Base-by-base conservation (phyloP, 169 alveolate species). In the Plasmodium coatneyi region DNA sequence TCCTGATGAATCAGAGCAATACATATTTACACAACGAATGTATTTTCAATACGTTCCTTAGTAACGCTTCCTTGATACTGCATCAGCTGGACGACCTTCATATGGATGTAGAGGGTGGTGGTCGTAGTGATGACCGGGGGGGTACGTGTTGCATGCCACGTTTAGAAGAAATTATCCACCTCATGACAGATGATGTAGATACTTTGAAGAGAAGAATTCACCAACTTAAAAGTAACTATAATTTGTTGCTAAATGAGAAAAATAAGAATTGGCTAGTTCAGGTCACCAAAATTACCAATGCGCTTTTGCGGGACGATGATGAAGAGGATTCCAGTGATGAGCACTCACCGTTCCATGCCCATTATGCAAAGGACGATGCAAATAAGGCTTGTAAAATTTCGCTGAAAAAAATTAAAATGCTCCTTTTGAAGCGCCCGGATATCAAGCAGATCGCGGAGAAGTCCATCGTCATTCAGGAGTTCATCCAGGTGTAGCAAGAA, bases 251-350 rank as follows among this genome's bases (percentile, higher is more conserved):
- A 74, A 22, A 66, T 66, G 34, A 79, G 14, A 41, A 79, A 16
- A 89, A 89, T 60, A 89, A 89, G 30, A 89, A 89, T 56, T 89
- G 94, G 94, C 30, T 89, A 36, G 41, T 19, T 56, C 87, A 79
- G 25, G 94, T 89, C 52, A 89, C 94, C 14, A 79, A 80, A 78
- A 39, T 89, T 14, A 72, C 94, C 16, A 89, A 41, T 34, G 80
- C 83, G 1, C 71, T 89, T 16, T 66, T 89, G 41, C 80, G 56
- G 19, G 94, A 79, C 14, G 72, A 79, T 25, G 70, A 74, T 46
- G 94, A 89, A 32, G 94, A 89, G 43, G 72, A 79, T 25, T 78
- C 87, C 71, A 79, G 81, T 79, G 84, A 89, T 49, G 94, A 89
- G 30, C 1, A 39, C n/a, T 32, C 39, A 5, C 66, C 84, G 7